phyloP scores from a whole-genome alignment of 2,329 filamentous ascomycete species.

The Fonsecaea monophora region DNA sequence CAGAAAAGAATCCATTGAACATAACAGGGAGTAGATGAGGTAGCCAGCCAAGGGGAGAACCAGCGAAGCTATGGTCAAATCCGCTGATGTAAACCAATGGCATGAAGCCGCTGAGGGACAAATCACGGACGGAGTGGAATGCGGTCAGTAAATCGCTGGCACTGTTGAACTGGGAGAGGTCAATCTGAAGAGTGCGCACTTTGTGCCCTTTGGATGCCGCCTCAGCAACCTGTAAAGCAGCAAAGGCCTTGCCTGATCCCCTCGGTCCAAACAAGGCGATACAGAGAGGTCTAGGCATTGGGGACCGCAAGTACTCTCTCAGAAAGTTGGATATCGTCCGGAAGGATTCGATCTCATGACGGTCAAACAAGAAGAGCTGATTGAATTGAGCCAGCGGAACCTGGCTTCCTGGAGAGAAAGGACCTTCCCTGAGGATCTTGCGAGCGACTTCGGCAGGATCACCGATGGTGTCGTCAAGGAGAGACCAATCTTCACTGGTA shows the following conservation, averaged over 20 bases:
- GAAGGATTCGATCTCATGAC: neutral
- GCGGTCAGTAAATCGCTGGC: neutral
- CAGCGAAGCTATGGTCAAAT: neutral
- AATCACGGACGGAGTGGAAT: neutral
- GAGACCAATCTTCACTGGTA: neutral
- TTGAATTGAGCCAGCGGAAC: neutral
- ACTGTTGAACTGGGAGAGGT: neutral
- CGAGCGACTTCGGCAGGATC: slow-evolving; percentile 3
- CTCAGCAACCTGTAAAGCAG: slow-evolving; percentile 1
- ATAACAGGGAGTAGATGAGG: neutral
- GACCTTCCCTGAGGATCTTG: slow-evolving; percentile 1
- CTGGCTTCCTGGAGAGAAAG: neutral
- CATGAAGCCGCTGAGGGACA: neutral
- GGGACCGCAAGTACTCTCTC: neutral
- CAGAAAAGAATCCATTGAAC: neutral
- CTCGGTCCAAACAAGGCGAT: slow-evolving; percentile 5
- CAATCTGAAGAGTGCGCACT: neutral
- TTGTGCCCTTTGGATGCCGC: neutral
- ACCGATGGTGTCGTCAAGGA: slow-evolving; percentile 8
- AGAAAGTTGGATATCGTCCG: neutral
- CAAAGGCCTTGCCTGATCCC: slow-evolving; percentile 10
- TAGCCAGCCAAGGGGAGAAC: neutral
- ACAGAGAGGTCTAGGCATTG: slow-evolving; percentile 3
- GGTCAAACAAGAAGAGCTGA: neutral
- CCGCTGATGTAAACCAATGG: neutral